Base-by-base conservation (phyloP, 1,284 basidiomycete genomes). In the Rhodotorula sp. region DNA sequence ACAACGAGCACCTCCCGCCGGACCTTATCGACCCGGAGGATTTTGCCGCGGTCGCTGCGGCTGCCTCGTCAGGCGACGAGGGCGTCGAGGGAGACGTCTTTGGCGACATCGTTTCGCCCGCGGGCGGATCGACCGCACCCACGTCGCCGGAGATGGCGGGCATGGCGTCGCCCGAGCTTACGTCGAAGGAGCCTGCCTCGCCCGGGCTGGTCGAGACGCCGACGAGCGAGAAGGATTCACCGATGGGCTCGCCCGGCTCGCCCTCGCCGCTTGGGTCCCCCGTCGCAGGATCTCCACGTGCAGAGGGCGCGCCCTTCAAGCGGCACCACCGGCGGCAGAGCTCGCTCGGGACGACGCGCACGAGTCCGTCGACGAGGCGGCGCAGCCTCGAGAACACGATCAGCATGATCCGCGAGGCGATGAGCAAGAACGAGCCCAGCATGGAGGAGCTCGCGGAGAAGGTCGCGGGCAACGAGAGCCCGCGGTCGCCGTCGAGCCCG, bases 1-100 rank as follows among this genome's bases (percentile, higher is more conserved):
- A 99, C 84, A 98, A 99, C 84, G 96, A 99, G 83, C 90, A 93
- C 58, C 84, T 97, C 39, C 96, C 95, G 22, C 96, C 96, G 1
- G 94, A 98, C 39, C 87, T 99, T 36, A 91, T 95, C 80, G 94
- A 98, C 80, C 91, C 91, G 8, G 87, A 89, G 71, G 90, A 89
- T 90, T 81, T 90, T 71, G 83, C 88, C 76, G 71, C 69, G 37
- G 60, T 70, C 64, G 60, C 64, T 9, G 68, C 65, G 7, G 67
- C 64, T 17, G 68, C 61, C 10, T 25, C 7, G 15, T 46, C 36
- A 10, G 39, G 51, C 37, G 65, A 62, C 32, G 64, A 61, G 51
- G 63, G 83, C 66, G 83, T 78, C 63, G 83, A 78, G 63, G 83
- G 79, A 39, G 61, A 32, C 59, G 67, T 72, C 37, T 65, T 74